phyloP scores from a whole-genome alignment of 108 stramenopile genomes.

The Nitzschia palea region DNA sequence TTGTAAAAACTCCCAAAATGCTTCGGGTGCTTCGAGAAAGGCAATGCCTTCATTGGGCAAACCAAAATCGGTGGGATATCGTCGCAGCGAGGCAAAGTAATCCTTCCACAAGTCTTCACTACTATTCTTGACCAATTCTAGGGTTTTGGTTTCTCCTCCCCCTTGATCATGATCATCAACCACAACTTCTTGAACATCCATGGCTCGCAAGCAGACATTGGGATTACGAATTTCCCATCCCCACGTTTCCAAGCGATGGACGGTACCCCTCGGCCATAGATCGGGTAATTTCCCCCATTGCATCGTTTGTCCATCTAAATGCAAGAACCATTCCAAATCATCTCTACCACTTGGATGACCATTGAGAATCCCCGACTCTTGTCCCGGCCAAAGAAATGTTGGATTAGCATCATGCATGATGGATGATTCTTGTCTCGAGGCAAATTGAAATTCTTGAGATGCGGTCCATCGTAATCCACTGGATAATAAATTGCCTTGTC shows the following conservation, averaged over 20 bases:
- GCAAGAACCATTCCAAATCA: slow-evolving; percentile 18
- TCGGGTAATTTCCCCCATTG: slow-evolving; percentile 12
- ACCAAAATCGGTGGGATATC: slow-evolving; percentile 15
- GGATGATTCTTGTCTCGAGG: background rate
- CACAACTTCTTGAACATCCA: background rate
- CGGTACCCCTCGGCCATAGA: slow-evolving; percentile 1
- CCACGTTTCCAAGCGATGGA: slow-evolving; percentile 8
- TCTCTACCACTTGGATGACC: slow-evolving; percentile 11
- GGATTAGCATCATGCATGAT: background rate
- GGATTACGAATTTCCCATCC: slow-evolving; percentile 18
- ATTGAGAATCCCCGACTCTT: background rate
- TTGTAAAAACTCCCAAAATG: slow-evolving; percentile 11
- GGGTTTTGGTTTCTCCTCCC: background rate
- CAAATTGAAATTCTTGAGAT: slow-evolving; percentile 4
- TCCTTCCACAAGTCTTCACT: slow-evolving; percentile 15
- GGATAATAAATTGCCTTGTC: slow-evolving; percentile 10
- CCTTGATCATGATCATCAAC: background rate
- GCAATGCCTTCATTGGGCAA: slow-evolving; percentile 12
- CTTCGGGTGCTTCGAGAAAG: slow-evolving; percentile 9
- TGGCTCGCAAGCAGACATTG: slow-evolving; percentile 6
- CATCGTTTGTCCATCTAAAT: slow-evolving; percentile 3
- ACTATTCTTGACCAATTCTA: background rate
- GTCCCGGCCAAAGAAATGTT: slow-evolving; percentile 7
- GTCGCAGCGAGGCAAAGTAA: background rate
- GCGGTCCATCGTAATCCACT: background rate